Conservation (phyloP, 2,329 filamentous ascomycete species). For the Myriangium duriaei region DNA sequence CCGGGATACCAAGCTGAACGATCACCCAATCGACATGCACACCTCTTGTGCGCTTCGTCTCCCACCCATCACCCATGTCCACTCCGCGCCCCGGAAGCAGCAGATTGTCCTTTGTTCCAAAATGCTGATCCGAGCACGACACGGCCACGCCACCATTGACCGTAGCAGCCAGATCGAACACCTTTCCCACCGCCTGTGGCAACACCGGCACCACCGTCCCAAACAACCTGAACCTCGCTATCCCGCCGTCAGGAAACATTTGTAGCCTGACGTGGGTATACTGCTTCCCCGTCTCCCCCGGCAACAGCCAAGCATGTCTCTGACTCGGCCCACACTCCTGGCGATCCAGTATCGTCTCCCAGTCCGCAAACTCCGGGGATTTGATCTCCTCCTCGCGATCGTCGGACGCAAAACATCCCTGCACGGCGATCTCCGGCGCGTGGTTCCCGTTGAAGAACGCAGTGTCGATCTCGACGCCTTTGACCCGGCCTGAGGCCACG, state of each 20-base stretch:
- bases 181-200: constrained; percentile 48
- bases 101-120: constrained; percentile 68
- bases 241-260: constrained; percentile 79
- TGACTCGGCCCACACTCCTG: constrained; percentile 63
- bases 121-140: constrained; percentile 71
- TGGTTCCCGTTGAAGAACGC: constrained; percentile 75
- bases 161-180: constrained; percentile 65
- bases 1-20: constrained; percentile 56
- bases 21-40: constrained; percentile 75
- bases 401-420: constrained; percentile 56
- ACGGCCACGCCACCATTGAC: constrained; percentile 68
- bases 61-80: constrained; percentile 85
- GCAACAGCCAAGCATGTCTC: constrained; percentile 60
- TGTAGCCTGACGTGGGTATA: constrained; percentile 71
- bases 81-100: constrained; percentile 66
- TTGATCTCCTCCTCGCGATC: constrained; percentile 52
- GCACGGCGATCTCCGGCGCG: constrained; percentile 64
- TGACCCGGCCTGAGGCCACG: constrained; percentile 56
- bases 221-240: constrained; percentile 67
- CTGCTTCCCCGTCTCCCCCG: constrained; percentile 43
- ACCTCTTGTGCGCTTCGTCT: constrained; percentile 62
- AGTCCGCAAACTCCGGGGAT: constrained; percentile 31
- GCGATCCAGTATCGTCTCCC: constrained; percentile 58
- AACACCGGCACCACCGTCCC: constrained; percentile 67
- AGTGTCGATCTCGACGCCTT: constrained; percentile 68